phyloP scores from a whole-genome alignment of 2,329 filamentous ascomycete species.

The Fusarium citri region DNA sequence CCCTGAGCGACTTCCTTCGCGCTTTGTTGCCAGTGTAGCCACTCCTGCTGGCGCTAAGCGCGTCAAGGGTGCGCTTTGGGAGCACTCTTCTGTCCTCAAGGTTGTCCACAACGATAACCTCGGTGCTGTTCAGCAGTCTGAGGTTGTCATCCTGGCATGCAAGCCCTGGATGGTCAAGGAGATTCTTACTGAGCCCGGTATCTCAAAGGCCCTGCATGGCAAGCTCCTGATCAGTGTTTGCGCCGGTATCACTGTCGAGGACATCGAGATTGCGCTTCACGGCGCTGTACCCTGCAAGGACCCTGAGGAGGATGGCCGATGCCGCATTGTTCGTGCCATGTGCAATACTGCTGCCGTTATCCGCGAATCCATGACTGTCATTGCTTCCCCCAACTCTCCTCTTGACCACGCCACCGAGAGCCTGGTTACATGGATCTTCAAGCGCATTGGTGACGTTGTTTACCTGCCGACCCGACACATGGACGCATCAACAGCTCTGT shows the following conservation, averaged over 20 bases:
- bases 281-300: constrained; percentile 62
- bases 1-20: constrained; percentile 72
- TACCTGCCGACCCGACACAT: constrained; percentile 74
- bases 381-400: constrained; percentile 71
- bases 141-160: constrained; percentile 82
- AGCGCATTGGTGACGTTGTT: constrained; percentile 76
- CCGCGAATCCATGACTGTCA: constrained; percentile 84
- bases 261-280: constrained; percentile 75
- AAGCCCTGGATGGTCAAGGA: constrained; percentile 80
- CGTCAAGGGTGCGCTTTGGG: constrained; percentile 73
- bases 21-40: constrained; percentile 85
- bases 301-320: constrained; percentile 61
- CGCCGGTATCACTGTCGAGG: constrained; percentile 77
- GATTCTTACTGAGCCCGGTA: constrained; percentile 74
- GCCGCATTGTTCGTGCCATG: constrained; percentile 80
- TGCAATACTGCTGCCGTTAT: constrained; percentile 86
- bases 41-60: constrained; percentile 75
- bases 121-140: constrained; percentile 71
- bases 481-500: constrained; percentile 80
- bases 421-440: constrained; percentile 82
- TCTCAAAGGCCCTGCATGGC: constrained; percentile 77
- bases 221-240: constrained; percentile 87
- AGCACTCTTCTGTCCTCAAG: constrained; percentile 71
- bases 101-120: constrained; percentile 80
- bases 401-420: constrained; percentile 63